A percentile compares a stretch with the other conserved stretches of the same genome.
These are phyloP conservation scores for Oxytropis ochrocephala DNA, from an alignment of 306 rosid genomes.

Conservation along the genomic window DNA sequence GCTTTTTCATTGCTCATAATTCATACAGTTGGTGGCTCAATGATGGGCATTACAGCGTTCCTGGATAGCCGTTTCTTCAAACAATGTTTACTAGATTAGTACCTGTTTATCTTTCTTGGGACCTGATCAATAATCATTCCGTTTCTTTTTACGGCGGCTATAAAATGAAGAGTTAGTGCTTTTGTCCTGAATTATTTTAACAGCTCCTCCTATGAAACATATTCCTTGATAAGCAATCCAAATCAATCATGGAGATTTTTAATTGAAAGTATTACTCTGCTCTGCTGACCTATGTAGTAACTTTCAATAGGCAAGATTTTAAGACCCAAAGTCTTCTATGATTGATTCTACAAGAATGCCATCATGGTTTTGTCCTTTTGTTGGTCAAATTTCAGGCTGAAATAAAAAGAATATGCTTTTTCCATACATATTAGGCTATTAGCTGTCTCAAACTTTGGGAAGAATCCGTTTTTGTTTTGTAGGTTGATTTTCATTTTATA, in stretches of 20 bases:
- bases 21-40: neutral
- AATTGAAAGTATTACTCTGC: neutral
- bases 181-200: neutral
- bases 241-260: neutral
- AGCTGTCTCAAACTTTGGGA: neutral
- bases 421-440: neutral
- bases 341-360: neutral
- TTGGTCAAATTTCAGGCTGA: neutral
- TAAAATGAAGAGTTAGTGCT: neutral
- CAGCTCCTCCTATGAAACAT: neutral
- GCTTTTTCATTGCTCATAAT: neutral
- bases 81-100: neutral
- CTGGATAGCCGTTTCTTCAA: neutral
- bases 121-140: neutral
- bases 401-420: neutral
- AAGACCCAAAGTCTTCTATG: conserved; percentile 4
- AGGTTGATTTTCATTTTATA: neutral
- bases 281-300: neutral
- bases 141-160: neutral
- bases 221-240: neutral
- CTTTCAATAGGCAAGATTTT: neutral
- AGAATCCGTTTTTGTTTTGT: neutral
- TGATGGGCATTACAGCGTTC: neutral
- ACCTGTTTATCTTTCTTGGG: neutral
- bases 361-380: neutral